Evolutionary conservation across 257 asterid genomes (phyloP).

Genomic region (Solanum dulcamara): DNA sequence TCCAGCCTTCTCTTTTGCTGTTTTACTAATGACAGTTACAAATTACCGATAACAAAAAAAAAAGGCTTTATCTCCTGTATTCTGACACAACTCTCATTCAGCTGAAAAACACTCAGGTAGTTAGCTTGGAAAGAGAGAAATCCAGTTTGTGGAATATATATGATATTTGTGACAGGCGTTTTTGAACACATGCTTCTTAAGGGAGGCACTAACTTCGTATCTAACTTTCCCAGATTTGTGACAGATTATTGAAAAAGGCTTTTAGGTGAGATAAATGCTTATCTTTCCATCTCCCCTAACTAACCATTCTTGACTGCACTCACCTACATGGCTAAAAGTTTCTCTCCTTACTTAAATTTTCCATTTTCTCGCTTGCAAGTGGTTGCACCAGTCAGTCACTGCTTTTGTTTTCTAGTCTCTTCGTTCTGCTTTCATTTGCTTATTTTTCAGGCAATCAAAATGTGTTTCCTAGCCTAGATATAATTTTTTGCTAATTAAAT

Average conservation of each 20-base stretch:
- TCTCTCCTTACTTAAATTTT: neutral
- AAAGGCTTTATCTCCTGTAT: neutral
- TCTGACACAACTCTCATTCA: neutral
- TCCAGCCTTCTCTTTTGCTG: neutral
- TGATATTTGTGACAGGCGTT: neutral
- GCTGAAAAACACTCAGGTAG: neutral
- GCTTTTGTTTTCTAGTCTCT: neutral
- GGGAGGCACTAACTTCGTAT: neutral
- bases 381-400: neutral
- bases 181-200: neutral
- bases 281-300: neutral
- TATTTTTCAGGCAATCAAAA: neutral
- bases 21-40: neutral
- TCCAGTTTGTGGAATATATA: neutral
- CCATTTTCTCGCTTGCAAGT: neutral
- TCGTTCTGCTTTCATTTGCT: neutral
- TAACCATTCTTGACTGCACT: neutral
- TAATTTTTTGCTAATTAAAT: neutral
- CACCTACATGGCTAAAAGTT: neutral
- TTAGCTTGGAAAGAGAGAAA: neutral
- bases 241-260: neutral
- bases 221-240: neutral
- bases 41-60: neutral
- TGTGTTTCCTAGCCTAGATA: neutral
- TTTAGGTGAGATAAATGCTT: neutral